Conservation (phyloP, 768 basidiomycete species). For the Suillus alpinus region DNA sequence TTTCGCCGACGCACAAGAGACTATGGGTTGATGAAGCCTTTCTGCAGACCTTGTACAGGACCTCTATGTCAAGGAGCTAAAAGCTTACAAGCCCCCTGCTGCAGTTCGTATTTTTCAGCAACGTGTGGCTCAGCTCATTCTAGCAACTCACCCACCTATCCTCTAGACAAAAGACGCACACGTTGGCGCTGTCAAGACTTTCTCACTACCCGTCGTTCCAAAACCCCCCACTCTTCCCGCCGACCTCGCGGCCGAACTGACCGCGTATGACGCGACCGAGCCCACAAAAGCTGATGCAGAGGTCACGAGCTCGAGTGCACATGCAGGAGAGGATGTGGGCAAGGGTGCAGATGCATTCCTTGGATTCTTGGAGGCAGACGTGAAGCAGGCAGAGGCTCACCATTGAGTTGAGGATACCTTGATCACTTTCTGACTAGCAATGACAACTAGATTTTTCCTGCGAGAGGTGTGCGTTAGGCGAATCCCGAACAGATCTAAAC, state of each 20-base stretch:
- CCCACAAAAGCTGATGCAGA: constrained; percentile 52
- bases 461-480: neutral
- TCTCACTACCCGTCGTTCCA: constrained; percentile 72
- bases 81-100: constrained; percentile 78
- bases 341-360: constrained; percentile 74
- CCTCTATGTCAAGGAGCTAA: constrained; percentile 86
- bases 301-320: constrained; percentile 26
- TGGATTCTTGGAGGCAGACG: constrained; percentile 76
- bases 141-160: neutral
- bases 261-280: constrained; percentile 81
- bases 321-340: constrained; percentile 21
- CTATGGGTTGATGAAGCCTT: constrained; percentile 6
- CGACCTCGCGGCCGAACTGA: constrained; percentile 85
- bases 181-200: constrained; percentile 82
- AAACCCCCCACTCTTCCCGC: constrained; percentile 71
- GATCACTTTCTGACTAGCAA: neutral
- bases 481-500: neutral
- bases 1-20: constrained; percentile 19
- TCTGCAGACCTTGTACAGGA: constrained; percentile 86
- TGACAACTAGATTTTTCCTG: neutral
- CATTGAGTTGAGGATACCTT: constrained; percentile 27
- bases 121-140: neutral
- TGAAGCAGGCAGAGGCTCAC: constrained; percentile 64
- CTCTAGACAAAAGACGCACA: constrained; percentile 85
- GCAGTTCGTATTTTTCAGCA: constrained; percentile 47